These are phyloP conservation scores for Saposhnikovia divaricata DNA, from an alignment of 129 eudicot genomes.

Conservation along the genomic window DNA sequence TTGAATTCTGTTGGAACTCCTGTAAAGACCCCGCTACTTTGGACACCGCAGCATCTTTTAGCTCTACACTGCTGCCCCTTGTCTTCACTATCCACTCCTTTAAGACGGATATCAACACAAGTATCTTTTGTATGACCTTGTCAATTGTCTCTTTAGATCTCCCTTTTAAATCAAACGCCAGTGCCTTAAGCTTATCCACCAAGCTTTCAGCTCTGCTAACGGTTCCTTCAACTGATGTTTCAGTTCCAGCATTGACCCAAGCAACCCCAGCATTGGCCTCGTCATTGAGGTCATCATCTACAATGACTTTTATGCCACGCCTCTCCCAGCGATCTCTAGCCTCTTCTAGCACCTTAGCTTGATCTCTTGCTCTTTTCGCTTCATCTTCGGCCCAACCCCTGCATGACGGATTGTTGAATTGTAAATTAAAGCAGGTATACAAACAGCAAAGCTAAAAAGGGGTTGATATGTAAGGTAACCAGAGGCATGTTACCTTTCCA, in stretches of 20 bases:
- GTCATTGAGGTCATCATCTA: constrained; percentile 69
- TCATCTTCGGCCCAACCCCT: constrained; percentile 99
- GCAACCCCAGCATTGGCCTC: constrained; percentile 53
- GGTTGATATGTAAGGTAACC: background rate
- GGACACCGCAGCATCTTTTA: constrained; percentile 41
- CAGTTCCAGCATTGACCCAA: constrained; percentile 61
- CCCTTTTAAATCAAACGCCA: constrained; percentile 62
- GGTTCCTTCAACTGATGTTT: constrained; percentile 53
- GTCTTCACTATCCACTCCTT: constrained; percentile 40
- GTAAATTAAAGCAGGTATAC: background rate
- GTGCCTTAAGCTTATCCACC: constrained; percentile 61
- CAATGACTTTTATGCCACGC: constrained; percentile 73
- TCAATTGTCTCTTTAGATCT: constrained; percentile 53
- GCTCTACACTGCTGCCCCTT: constrained; percentile 31
- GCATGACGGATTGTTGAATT: constrained; percentile 11
- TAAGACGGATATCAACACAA: constrained; percentile 33
- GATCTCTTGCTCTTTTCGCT: constrained; percentile 90
- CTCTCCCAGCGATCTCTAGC: constrained; percentile 88
- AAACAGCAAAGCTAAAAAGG: background rate
- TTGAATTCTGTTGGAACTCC: constrained; percentile 50
- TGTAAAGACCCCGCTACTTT: constrained; percentile 45
- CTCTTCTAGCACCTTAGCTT: constrained; percentile 79
- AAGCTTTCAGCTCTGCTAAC: constrained; percentile 59
- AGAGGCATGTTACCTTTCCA: background rate
- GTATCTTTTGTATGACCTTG: constrained; percentile 46